These are phyloP conservation scores for Pyrus communis DNA, from an alignment of 306 rosid genomes.

Conservation along the genomic window DNA sequence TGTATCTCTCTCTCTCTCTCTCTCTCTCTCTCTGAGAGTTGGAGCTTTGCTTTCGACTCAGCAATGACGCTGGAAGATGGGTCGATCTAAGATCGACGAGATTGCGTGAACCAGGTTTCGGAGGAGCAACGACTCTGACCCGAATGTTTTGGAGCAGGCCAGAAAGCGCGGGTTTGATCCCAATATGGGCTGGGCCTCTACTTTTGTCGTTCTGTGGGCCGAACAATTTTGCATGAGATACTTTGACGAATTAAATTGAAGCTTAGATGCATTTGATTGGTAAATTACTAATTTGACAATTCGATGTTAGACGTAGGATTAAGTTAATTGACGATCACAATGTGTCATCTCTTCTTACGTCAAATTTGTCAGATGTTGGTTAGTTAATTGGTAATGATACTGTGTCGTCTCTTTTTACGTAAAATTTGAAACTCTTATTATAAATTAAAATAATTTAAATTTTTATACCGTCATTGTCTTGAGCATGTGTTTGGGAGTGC, in stretches of 20 bases:
- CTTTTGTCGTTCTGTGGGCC: background rate
- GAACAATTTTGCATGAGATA: background rate
- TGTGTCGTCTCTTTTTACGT: too few species aligned
- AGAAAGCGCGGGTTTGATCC: background rate
- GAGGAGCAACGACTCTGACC: background rate
- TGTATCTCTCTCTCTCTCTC: too few species aligned
- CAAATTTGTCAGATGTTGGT: too few species aligned
- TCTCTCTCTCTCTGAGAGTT: background rate
- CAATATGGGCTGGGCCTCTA: background rate
- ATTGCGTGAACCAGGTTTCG: background rate
- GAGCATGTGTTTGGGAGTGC: too few species aligned
- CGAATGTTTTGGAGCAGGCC: background rate
- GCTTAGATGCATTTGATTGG: too few species aligned
- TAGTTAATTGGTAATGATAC: too few species aligned
- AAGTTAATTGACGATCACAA: too few species aligned
- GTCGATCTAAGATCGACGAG: slow-evolving; percentile 7
- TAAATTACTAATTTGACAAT: too few species aligned
- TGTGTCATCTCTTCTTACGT: too few species aligned
- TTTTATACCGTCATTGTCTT: too few species aligned
- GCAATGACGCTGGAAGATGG: background rate
- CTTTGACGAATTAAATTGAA: background rate
- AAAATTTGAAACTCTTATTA: fast-evolving
- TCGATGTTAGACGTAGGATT: too few species aligned
- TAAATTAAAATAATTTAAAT: too few species aligned
- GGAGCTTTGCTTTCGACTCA: background rate